Evolutionary conservation across 805 yeast genomes (phyloP).

Genomic region (Starmerella powellii): DNA sequence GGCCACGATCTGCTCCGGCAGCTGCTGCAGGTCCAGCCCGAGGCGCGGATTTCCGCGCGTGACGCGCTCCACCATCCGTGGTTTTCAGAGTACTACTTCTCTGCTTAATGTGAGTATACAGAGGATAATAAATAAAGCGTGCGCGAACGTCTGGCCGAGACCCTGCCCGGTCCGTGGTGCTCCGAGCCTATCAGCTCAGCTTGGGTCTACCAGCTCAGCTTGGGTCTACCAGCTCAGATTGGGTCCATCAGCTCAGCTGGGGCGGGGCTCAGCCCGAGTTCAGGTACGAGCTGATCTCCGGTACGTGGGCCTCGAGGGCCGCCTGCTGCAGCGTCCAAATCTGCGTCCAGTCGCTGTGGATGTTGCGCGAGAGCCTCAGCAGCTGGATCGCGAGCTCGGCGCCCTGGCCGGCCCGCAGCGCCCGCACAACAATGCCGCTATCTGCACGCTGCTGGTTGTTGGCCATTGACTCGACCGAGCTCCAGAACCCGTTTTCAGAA

Average conservation of each 20-base stretch:
- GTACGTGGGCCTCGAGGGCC: neutral
- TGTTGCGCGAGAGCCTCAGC: neutral
- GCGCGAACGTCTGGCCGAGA: no score
- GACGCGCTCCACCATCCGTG: conserved; percentile 55
- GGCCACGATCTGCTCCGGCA: conserved; percentile 56
- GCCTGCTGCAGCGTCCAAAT: conserved; percentile 6
- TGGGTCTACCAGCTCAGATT: no score
- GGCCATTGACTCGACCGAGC: conserved; percentile 10
- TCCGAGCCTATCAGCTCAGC: no score
- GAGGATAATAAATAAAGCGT: no score
- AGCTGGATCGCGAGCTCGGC: conserved; percentile 8
- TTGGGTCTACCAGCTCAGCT: no score
- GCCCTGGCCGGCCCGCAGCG: conserved; percentile 11
- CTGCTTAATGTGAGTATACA: no score
- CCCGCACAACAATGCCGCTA: conserved; percentile 8
- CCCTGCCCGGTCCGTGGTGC: no score
- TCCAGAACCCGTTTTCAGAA: neutral
- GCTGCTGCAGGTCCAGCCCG: conserved; percentile 43
- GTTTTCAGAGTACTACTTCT: conserved; percentile 50
- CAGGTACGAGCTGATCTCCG: neutral
- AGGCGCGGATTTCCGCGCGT: conserved; percentile 39
- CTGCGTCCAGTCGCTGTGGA: conserved; percentile 3
- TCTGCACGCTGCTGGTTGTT: conserved; percentile 5
- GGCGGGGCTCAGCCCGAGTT: neutral
- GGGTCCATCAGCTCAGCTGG: no score